phyloP scores from a whole-genome alignment of 495 filamentous ascomycete species.

The Podospora comata region DNA sequence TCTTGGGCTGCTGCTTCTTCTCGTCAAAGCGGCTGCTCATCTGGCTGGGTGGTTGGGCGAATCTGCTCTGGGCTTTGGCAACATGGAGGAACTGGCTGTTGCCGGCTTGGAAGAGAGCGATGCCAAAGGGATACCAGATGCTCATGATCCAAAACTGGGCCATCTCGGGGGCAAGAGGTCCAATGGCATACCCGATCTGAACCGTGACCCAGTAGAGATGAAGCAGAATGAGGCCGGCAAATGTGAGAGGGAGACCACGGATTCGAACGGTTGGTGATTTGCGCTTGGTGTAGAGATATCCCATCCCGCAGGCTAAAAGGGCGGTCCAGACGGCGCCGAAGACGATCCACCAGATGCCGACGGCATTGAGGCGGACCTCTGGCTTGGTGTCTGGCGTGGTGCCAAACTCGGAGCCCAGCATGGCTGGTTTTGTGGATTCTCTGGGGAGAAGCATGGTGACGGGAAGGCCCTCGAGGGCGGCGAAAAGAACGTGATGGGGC shows the following conservation, averaged over 20 bases:
- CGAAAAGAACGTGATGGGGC: constrained; percentile 10
- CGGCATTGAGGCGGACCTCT: constrained; percentile 22
- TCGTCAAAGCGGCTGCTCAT: constrained; percentile 26
- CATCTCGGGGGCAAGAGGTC: constrained; percentile 51
- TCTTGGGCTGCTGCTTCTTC: constrained; percentile 18
- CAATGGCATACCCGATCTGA: constrained; percentile 59
- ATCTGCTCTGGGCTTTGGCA: constrained; percentile 51
- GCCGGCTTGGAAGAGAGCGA: constrained; percentile 68
- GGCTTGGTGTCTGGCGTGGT: constrained; percentile 31
- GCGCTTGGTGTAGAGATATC: constrained; percentile 55
- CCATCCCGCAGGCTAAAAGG: constrained; percentile 50
- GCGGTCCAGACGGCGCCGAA: constrained; percentile 55
- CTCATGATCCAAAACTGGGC: constrained; percentile 72
- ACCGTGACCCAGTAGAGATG: constrained; percentile 62
- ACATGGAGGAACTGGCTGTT: constrained; percentile 65
- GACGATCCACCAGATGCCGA: constrained; percentile 33
- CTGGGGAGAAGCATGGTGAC: constrained; percentile 28
- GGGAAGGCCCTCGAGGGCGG: constrained; percentile 2
- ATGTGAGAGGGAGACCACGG: constrained; percentile 57
- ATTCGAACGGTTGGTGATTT: constrained; percentile 58
- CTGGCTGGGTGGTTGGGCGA: constrained; percentile 29
- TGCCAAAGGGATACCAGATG: constrained; percentile 64
- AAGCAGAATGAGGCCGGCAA: constrained; percentile 56
- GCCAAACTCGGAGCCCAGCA: constrained; percentile 35
- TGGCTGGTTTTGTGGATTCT: constrained; percentile 12